Percentiles rank a stretch among this genome's conserved stretches.
These are phyloP conservation scores for Oxyria digyna DNA, from an alignment of 148 eudicot species.

Conservation along the genomic window DNA sequence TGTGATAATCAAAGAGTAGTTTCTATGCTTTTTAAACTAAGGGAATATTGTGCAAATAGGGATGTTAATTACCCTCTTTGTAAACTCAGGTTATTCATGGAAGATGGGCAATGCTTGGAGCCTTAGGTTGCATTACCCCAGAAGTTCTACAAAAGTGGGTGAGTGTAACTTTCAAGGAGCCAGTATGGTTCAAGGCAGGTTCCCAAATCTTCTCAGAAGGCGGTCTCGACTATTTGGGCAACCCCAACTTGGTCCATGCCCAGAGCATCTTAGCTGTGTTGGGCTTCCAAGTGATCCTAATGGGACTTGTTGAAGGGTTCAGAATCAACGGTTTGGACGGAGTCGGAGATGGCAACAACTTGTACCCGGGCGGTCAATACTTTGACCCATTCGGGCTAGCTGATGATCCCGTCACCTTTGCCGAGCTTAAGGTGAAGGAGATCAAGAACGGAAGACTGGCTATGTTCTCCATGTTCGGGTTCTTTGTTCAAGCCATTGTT, in stretches of 20 bases:
- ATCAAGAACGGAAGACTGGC: constrained; percentile 78
- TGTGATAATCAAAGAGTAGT: too few species aligned
- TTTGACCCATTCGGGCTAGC: constrained; percentile 81
- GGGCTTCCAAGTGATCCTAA: constrained; percentile 57
- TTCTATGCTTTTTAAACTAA: not conserved
- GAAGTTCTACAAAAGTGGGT: constrained; percentile 81
- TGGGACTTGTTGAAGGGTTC: constrained; percentile 85
- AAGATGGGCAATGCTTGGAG: constrained; percentile 89
- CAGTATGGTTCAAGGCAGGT: constrained; percentile 89
- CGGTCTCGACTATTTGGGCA: constrained; percentile 75
- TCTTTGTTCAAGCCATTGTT: constrained; percentile 80
- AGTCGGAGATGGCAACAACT: constrained; percentile 72
- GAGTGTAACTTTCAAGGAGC: constrained; percentile 65
- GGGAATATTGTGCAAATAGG: not conserved
- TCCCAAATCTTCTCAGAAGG: constrained; percentile 81
- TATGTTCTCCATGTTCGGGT: constrained; percentile 87
- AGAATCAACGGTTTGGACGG: constrained; percentile 70
- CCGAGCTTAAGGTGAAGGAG: constrained; percentile 87
- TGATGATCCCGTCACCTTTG: constrained; percentile 64
- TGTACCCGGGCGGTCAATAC: constrained; percentile 75
- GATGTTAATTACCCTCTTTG: not conserved
- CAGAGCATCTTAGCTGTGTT: constrained; percentile 76
- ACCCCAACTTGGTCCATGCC: constrained; percentile 82
- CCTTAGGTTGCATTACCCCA: constrained; percentile 73
- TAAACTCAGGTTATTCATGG: constrained; percentile 70